phyloP scores from a whole-genome alignment of 306 rosid species.

The Crataegus laevigata region DNA sequence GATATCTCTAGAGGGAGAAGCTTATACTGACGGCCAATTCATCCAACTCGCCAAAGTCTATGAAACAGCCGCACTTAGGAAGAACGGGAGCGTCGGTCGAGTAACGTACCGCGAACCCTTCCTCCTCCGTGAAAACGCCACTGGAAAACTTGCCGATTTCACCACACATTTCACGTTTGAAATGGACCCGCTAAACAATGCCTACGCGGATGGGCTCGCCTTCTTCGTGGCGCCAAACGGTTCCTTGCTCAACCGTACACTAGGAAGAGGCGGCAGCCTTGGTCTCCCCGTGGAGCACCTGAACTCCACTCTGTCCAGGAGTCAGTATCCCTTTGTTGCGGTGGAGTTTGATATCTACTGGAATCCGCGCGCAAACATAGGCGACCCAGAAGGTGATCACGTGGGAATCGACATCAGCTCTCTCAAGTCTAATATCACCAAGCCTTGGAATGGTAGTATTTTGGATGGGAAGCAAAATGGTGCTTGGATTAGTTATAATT shows the following conservation, averaged over 20 bases:
- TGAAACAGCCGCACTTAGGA: no score
- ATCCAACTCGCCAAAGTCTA: neutral
- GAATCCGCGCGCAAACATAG: fast-evolving
- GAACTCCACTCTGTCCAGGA: neutral
- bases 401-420: neutral
- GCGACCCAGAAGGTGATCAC: neutral
- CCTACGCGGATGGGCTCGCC: neutral
- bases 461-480: neutral
- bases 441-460: conserved; percentile 10
- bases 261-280: neutral
- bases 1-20: neutral
- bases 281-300: neutral
- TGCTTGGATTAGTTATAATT: neutral
- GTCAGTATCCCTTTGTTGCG: conserved; percentile 9
- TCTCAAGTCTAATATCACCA: neutral
- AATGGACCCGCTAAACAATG: neutral
- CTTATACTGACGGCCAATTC: neutral
- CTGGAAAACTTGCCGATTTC: neutral
- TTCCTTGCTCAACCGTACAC: neutral
- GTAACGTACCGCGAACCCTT: neutral
- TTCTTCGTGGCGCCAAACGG: neutral
- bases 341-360: conserved; percentile 28
- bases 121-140: neutral
- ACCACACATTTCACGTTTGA: neutral
- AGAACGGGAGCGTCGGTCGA: neutral